Base-by-base conservation (phyloP, 768 basidiomycete species). In the Pleurotus platypus region DNA sequence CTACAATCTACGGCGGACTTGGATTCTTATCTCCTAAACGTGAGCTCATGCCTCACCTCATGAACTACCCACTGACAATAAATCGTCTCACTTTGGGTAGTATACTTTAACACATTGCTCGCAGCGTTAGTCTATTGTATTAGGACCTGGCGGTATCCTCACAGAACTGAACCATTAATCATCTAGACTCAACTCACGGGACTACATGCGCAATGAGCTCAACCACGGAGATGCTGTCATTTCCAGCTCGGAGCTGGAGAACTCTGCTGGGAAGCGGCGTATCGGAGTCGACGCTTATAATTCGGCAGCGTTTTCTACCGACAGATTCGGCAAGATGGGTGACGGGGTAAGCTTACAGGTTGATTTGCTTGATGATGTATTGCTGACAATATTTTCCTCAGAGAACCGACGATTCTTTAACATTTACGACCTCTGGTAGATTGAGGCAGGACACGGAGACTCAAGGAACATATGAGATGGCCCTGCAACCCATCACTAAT, bases 1-100 rank as follows among this genome's bases (percentile, higher is more conserved):
- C 56, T 15, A 57, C 56, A 16, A 38, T 57, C 11, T 57, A 57
- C 12, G 56, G 47, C 3, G 56, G 46, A 27, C 22, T 57, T 15
- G 56, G 47, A 9, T 57, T 57, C 38, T 40, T 57, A 13, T 27
- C 35, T 1, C 30, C 47, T 37, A 57, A 57, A 45, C n/a, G 56
- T 57, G 12, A 49, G 48, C 20, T 3, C 35, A 18, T 8, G 38
- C 6, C 4, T 12, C 18, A 4, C 22, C 38, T 18, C 37, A 5
- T 13, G 12, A 13, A 18, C 18, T 39, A 0, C 11, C 11, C 42
- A 13, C 9, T 15, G 13, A 11, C n/a, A 7, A 11, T 18, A 35
- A 26, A 35, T n/a, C 7, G 0, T 20, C 38, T 18, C 51, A 12
- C 18, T n/a, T 0, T 27, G 11, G n/a, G 13, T 20, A 53, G 51